Evolutionary conservation across 768 basidiomycete genomes (phyloP), one percentile per base, ranked within the genome.

Genomic region (Stropharia rugosoannulata): DNA sequence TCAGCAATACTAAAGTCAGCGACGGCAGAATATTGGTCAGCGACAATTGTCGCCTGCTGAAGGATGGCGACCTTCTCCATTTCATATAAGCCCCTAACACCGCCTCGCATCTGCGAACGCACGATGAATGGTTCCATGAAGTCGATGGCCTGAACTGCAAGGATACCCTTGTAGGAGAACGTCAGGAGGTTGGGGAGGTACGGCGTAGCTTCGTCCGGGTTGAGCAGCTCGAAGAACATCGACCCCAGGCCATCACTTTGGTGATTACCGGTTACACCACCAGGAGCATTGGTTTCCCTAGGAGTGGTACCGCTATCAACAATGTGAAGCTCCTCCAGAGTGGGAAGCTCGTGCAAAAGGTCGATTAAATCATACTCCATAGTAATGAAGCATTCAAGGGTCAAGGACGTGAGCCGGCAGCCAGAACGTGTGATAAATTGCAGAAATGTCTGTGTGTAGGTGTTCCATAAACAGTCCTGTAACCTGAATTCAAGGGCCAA

Each of bases 41-140:
- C 54, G 8, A 43, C 29, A 25, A 62, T 60, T 10, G 15, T 49
- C 19, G 53, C 57, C 40, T 51, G 51, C 16, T 36, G 37, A 39
- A 62, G 29, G n/a, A 56, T 44, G 3, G 62, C 59, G 10, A 56
- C 49, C 11, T 45, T 39, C 3, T 48, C 22, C 2, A 8, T 36
- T 18, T 43, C 47, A 11, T 27, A 42, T 32, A 29, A 9, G 16
- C 35, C 25, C 41, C 32, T 29, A 41, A 9, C 27, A 9, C 27
- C 25, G 10, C 22, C 46, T 15, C 62, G 46, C 49, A 61, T 55
- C 3, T 58, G 55, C 12, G 62, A 59, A 10, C 62, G 58, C 18
- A 61, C 27, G 3, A 64, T 53, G 16, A 64, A 49, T 10, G 56
- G 58, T 35, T 64, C 60, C n/a, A 64, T 42, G 45, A 64, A 64